Percentiles rank a stretch among this genome's conserved stretches.
Conservation (phyloP, 257 asterid genomes). For the Gardenia jasminoides region DNA sequence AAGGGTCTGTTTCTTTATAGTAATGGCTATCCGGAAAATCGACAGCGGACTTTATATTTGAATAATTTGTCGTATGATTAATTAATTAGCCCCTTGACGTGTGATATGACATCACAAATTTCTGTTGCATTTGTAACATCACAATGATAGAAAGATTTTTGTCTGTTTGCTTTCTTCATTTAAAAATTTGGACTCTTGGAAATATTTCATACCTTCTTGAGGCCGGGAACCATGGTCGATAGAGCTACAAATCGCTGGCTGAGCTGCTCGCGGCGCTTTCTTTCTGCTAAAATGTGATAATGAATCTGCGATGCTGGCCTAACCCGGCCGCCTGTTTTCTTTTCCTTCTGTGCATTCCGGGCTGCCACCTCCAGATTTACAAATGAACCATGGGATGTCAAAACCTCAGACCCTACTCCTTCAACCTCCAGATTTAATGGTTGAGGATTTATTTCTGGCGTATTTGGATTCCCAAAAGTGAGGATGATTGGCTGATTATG, state of each 20-base stretch:
- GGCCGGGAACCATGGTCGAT: constrained; percentile 26
- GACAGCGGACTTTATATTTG: too few relatives aligned
- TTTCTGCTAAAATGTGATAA: constrained; percentile 22
- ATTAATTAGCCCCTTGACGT: too few relatives aligned
- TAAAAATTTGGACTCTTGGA: not conserved
- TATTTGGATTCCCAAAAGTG: constrained; percentile 17
- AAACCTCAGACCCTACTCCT: constrained; percentile 8
- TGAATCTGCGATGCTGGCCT: constrained; percentile 18
- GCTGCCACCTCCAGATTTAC: constrained; percentile 3
- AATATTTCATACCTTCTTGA: constrained; percentile 21
- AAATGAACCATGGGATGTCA: constrained; percentile 5
- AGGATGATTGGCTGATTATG: constrained; percentile 17
- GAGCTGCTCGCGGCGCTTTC: constrained; percentile 28
- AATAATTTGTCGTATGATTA: too few relatives aligned
- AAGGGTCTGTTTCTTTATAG: too few relatives aligned
- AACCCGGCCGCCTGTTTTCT: not conserved
- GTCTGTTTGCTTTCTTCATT: too few relatives aligned
- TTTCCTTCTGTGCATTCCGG: not conserved
- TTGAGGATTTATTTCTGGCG: not conserved
- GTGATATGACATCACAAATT: too few relatives aligned
- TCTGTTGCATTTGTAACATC: too few relatives aligned
- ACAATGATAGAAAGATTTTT: too few relatives aligned
- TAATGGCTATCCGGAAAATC: too few relatives aligned
- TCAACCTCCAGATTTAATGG: constrained; percentile 10
- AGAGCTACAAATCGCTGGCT: constrained; percentile 29